These are phyloP conservation scores for Jacaranda copaia DNA, from an alignment of 257 asterid species.

Conservation along the genomic window DNA sequence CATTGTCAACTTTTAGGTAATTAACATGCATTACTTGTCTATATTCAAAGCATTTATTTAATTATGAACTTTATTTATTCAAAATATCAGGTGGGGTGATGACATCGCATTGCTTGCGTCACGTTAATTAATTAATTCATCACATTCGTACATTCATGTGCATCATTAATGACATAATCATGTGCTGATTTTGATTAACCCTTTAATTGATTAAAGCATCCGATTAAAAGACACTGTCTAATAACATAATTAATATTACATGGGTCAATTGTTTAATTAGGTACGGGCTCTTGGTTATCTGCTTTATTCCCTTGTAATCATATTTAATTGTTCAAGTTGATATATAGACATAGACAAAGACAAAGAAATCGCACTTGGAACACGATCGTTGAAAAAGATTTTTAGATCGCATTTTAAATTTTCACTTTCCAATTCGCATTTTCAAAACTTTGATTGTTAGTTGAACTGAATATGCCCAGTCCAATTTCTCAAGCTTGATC, in stretches of 20 bases:
- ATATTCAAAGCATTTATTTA: too few relatives aligned
- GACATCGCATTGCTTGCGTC: slow-evolving; percentile 22
- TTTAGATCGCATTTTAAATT: background rate
- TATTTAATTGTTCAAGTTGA: slow-evolving; percentile 1
- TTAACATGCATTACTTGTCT: too few relatives aligned
- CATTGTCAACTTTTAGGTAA: too few relatives aligned
- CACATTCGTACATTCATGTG: slow-evolving; percentile 9
- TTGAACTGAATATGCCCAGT: background rate
- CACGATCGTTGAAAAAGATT: background rate
- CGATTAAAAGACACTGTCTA: slow-evolving; percentile 1
- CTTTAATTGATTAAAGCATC: background rate
- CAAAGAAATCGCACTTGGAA: slow-evolving; percentile 21
- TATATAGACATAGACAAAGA: background rate
- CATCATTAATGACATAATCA: background rate
- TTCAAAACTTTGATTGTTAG: background rate
- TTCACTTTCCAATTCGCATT: background rate
- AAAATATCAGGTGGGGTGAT: background rate
- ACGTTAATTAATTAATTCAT: slow-evolving; percentile 1
- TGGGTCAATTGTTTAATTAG: too few relatives aligned
- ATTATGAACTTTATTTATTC: too few relatives aligned
- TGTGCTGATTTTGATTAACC: slow-evolving; percentile 22
- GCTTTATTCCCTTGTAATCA: background rate
- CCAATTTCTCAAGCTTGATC: background rate
- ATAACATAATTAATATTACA: background rate
- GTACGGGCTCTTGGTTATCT: background rate